Conservation (phyloP, 1,139 yeast genomes). For the Saccharomyces hybrid region DNA sequence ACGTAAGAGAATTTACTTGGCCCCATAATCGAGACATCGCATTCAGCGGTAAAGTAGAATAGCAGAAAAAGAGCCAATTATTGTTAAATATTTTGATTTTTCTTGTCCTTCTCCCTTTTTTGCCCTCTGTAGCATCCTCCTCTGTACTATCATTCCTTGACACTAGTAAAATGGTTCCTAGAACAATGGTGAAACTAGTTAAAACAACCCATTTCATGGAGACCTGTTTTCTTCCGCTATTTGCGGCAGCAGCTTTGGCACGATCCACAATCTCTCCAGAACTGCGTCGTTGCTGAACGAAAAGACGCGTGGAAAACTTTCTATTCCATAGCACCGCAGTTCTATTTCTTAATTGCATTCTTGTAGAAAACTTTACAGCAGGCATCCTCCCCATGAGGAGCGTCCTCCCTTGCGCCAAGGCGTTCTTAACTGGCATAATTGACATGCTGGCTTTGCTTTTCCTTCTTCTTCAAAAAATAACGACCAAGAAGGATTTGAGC, state of each 20-base stretch:
- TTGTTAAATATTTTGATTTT: constrained; percentile 34
- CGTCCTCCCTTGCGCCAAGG: constrained; percentile 16
- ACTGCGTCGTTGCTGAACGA: constrained; percentile 7
- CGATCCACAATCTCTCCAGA: constrained; percentile 8
- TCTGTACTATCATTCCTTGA: constrained; percentile 19
- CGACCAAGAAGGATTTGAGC: background rate
- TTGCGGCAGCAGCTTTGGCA: constrained; percentile 4
- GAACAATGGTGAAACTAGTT: constrained; percentile 26
- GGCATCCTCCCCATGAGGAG: constrained; percentile 14
- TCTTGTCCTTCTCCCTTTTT: constrained; percentile 5
- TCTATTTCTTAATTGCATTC: constrained; percentile 21
- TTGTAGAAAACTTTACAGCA: constrained; percentile 13
- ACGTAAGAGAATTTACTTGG: constrained; percentile 65
- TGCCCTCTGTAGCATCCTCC: constrained; percentile 19
- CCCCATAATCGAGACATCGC: constrained; percentile 95
- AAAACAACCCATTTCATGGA: constrained; percentile 41
- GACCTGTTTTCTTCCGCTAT: constrained; percentile 6
- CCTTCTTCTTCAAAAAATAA: background rate
- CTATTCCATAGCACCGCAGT: constrained; percentile 22
- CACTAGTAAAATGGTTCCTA: constrained; percentile 22
- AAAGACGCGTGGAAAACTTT: constrained; percentile 15
- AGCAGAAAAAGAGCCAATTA: constrained; percentile 84
- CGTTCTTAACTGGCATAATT: constrained; percentile 17
- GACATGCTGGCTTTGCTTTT: background rate
- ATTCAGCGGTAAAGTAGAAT: constrained; percentile 84